Conservation (phyloP, 2,329 filamentous ascomycete genomes). For the Verticillium albo-atrum region DNA sequence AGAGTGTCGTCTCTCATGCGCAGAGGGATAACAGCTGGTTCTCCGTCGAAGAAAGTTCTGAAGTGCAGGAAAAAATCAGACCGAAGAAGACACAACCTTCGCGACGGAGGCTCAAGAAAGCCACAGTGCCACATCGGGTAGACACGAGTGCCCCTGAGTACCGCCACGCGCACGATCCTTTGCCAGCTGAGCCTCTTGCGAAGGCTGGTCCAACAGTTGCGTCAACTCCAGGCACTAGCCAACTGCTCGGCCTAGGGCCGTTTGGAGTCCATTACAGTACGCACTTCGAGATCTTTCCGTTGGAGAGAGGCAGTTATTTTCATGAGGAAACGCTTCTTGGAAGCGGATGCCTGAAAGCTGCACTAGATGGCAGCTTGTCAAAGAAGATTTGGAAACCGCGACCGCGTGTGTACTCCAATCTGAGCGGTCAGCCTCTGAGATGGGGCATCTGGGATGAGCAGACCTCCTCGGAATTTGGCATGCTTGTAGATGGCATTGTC, state of each 20-base stretch:
- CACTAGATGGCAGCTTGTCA: constrained; percentile 23
- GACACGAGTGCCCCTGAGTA: constrained; percentile 50
- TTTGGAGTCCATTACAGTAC: constrained; percentile 58
- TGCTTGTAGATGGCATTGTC: constrained; percentile 54
- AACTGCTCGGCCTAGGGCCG: constrained; percentile 44
- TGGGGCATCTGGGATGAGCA: constrained; percentile 56
- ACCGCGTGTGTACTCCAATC: constrained; percentile 32
- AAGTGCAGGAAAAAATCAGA: background rate
- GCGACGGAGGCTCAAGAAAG: constrained; percentile 35
- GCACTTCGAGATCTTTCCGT: constrained; percentile 59
- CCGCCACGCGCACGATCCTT: constrained; percentile 47
- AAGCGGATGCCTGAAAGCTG: constrained; percentile 41
- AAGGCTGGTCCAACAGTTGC: constrained; percentile 9
- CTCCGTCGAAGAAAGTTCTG: background rate
- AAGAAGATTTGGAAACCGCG: constrained; percentile 23
- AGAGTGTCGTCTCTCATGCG: constrained; percentile 2
- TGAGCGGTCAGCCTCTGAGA: constrained; percentile 43
- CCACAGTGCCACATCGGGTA: constrained; percentile 34
- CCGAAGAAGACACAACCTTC: background rate
- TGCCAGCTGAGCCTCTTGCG: constrained; percentile 22
- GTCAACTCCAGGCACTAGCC: background rate
- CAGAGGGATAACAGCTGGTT: background rate
- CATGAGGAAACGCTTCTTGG: constrained; percentile 57
- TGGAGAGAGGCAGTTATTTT: constrained; percentile 53
- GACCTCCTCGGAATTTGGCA: constrained; percentile 57